Evolutionary conservation across 2,329 filamentous ascomycete species (phyloP).

Genomic region (Diaporthe longicolla): DNA sequence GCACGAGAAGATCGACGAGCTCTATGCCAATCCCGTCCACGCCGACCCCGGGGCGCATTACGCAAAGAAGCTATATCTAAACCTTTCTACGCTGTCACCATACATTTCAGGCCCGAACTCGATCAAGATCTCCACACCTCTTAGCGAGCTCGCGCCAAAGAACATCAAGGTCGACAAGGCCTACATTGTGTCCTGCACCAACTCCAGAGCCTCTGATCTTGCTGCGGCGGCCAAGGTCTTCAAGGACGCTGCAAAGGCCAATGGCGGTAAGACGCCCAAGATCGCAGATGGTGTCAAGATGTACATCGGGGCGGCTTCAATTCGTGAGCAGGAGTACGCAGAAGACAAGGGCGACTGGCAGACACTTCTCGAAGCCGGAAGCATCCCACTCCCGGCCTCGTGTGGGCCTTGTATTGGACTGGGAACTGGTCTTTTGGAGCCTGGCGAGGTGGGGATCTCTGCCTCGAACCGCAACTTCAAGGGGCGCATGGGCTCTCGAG

Average conservation of each 20-base stretch:
- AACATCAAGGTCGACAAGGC: constrained; percentile 88
- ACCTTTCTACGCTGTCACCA: constrained; percentile 83
- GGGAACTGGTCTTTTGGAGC: constrained; percentile 82
- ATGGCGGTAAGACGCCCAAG: constrained; percentile 73
- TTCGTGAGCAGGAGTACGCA: constrained; percentile 80
- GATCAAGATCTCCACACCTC: constrained; percentile 86
- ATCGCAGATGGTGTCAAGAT: constrained; percentile 83
- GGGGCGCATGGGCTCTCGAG: constrained; percentile 86
- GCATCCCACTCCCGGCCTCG: constrained; percentile 75
- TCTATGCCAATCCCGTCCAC: constrained; percentile 74
- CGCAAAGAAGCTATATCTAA: constrained; percentile 72
- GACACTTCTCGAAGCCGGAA: constrained; percentile 81
- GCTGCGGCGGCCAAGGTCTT: constrained; percentile 88
- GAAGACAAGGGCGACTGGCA: constrained; percentile 92
- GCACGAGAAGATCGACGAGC: constrained; percentile 79
- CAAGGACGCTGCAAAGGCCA: constrained; percentile 75
- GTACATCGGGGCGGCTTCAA: constrained; percentile 90
- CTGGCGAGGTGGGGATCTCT: constrained; percentile 88
- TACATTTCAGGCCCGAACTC: constrained; percentile 91
- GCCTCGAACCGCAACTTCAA: constrained; percentile 93
- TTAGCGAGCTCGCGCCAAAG: constrained; percentile 79
- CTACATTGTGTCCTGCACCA: constrained; percentile 97
- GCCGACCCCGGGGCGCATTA: constrained; percentile 86
- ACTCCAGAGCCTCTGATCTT: constrained; percentile 85
- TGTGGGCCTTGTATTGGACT: constrained; percentile 90